phyloP scores from a whole-genome alignment of 352 stramenopile species.

The Thraustochytrium sp. region DNA sequence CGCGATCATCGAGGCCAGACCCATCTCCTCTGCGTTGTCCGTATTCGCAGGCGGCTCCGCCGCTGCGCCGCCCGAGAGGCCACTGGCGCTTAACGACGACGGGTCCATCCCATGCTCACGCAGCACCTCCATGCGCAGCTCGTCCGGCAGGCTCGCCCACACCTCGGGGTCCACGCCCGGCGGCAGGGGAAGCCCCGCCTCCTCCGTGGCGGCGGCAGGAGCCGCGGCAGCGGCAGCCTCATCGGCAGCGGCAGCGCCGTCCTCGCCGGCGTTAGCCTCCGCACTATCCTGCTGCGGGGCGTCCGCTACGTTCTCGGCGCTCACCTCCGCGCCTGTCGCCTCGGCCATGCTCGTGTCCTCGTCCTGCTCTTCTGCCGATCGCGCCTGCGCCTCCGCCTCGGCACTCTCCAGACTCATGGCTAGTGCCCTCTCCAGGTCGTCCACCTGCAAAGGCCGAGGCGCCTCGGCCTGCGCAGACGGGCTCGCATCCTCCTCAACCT shows the following conservation, averaged over 20 bases:
- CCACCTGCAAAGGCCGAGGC: not conserved
- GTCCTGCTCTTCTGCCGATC: not conserved
- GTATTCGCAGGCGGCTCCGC: not conserved
- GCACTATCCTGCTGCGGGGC: not conserved
- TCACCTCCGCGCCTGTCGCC: not conserved
- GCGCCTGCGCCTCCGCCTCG: not conserved
- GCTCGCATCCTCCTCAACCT: too few species aligned
- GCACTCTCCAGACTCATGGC: not conserved
- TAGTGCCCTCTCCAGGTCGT: not conserved
- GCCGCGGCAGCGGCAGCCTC: not conserved
- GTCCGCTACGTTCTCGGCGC: not conserved
- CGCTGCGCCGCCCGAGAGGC: not conserved
- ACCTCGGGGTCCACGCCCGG: constrained; percentile 38
- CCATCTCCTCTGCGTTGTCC: constrained; percentile 38
- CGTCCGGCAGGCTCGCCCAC: constrained; percentile 34
- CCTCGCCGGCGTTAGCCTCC: not conserved
- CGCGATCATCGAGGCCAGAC: constrained; percentile 15
- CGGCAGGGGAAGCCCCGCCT: not conserved
- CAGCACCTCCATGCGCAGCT: not conserved
- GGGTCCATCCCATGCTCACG: constrained; percentile 25
- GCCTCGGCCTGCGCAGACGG: not conserved
- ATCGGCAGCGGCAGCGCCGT: not conserved
- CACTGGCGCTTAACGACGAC: not conserved
- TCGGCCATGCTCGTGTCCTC: not conserved
- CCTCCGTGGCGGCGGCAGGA: not conserved